Conservation (phyloP, 345 rosid species). For the Streptanthus diversifolius region DNA sequence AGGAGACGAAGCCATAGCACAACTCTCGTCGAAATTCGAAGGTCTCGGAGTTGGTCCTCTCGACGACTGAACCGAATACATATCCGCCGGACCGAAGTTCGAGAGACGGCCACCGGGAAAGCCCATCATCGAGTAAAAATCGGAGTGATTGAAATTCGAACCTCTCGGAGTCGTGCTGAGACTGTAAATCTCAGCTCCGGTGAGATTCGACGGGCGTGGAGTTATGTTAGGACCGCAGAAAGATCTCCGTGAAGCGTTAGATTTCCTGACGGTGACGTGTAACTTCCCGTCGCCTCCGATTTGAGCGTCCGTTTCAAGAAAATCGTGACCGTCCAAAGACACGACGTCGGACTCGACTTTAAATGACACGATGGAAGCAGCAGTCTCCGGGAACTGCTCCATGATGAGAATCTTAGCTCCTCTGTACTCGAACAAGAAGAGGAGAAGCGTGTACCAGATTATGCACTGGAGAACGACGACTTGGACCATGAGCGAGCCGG, state of each 20-base stretch:
- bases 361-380: conserved; percentile 78
- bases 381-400: conserved; percentile 95
- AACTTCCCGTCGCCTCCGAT: conserved; percentile 85
- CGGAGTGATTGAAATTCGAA: conserved; percentile 76
- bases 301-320: conserved; percentile 77
- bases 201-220: conserved; percentile 79
- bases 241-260: conserved; percentile 73
- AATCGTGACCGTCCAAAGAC: conserved; percentile 72
- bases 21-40: conserved; percentile 81
- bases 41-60: conserved; percentile 68
- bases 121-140: conserved; percentile 79
- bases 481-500: conserved; percentile 88
- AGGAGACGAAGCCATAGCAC: conserved; percentile 60
- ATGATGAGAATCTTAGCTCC: conserved; percentile 81
- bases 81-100: conserved; percentile 78
- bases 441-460: conserved; percentile 89
- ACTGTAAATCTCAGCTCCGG: conserved; percentile 87
- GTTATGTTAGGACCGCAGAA: conserved; percentile 47
- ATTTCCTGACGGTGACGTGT: conserved; percentile 80
- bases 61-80: conserved; percentile 67
- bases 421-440: conserved; percentile 83
- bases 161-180: conserved; percentile 70
- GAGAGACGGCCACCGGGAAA: conserved; percentile 68
- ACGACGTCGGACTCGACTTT: conserved; percentile 85
- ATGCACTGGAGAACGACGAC: conserved; percentile 90